phyloP scores from a whole-genome alignment of 345 rosid species.

The Mercurialis annua region DNA sequence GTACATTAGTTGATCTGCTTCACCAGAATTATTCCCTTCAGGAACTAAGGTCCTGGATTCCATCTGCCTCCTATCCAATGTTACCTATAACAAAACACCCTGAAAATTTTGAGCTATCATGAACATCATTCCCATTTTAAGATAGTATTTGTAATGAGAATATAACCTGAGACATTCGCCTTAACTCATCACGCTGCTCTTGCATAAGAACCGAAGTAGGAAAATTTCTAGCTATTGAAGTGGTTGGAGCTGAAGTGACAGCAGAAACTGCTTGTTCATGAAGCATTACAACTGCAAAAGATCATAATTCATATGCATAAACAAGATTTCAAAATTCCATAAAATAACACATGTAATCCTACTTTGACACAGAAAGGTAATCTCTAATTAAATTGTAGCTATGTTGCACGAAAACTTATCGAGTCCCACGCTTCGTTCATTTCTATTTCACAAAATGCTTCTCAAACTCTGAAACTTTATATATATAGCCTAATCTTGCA shows the following conservation, averaged over 20 bases:
- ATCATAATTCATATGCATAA: not conserved
- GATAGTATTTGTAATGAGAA: not conserved
- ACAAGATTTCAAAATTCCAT: not conserved
- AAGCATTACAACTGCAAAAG: slow-evolving; percentile 48
- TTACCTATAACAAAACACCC: slow-evolving; percentile 29
- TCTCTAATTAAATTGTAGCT: too few species aligned
- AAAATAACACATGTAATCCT: too few species aligned
- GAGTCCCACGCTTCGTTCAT: too few species aligned
- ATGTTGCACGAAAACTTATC: too few species aligned
- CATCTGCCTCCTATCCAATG: slow-evolving; percentile 35
- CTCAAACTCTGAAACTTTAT: too few species aligned
- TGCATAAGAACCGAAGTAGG: slow-evolving; percentile 68
- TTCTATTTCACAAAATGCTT: too few species aligned
- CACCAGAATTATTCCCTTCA: slow-evolving; percentile 33
- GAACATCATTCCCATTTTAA: not conserved
- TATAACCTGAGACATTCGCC: slow-evolving; percentile 48
- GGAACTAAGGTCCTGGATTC: slow-evolving; percentile 31
- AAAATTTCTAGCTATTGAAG: slow-evolving; percentile 53
- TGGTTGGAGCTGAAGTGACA: slow-evolving; percentile 45
- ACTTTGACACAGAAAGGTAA: too few species aligned
- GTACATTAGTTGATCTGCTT: slow-evolving; percentile 27
- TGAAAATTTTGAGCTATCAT: slow-evolving; percentile 2
- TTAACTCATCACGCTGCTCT: slow-evolving; percentile 66
- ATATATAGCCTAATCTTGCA: too few species aligned
- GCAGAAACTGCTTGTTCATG: slow-evolving; percentile 53